Evolutionary conservation across 2,329 filamentous ascomycete species (phyloP).

Genomic region (Aspergillus candidus): DNA sequence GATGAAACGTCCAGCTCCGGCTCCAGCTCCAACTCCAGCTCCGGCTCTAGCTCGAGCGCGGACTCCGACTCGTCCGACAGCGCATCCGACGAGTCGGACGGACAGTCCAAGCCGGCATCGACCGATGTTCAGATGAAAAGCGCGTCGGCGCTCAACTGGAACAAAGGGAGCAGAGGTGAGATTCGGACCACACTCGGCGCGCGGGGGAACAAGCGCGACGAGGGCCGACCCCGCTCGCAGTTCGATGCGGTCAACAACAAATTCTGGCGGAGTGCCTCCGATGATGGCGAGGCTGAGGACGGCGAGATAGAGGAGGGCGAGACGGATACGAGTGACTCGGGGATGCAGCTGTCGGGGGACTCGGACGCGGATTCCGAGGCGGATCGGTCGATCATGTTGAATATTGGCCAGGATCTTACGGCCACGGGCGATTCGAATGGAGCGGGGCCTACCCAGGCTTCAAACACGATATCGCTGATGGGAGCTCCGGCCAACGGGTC

Average conservation of each 20-base stretch:
- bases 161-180: slow-evolving; percentile 36
- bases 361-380: slow-evolving; percentile 33
- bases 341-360: slow-evolving; percentile 19
- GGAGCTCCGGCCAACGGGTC: background rate
- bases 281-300: slow-evolving; percentile 8
- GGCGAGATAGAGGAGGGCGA: slow-evolving; percentile 25
- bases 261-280: slow-evolving; percentile 29
- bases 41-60: slow-evolving; percentile 9
- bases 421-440: slow-evolving; percentile 1
- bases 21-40: slow-evolving; percentile 16
- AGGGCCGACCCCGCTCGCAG: slow-evolving; percentile 15
- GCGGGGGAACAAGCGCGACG: slow-evolving; percentile 15
- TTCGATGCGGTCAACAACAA: slow-evolving; percentile 33
- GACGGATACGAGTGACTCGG: slow-evolving; percentile 17
- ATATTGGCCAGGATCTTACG: slow-evolving; percentile 21
- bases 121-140: slow-evolving; percentile 12
- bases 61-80: slow-evolving; percentile 12
- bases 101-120: slow-evolving; percentile 5
- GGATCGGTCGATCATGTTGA: slow-evolving; percentile 40
- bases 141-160: slow-evolving; percentile 38
- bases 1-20: slow-evolving; percentile 28
- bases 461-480: background rate
- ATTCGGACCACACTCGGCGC: slow-evolving; percentile 39
- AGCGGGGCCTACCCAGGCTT: no score
- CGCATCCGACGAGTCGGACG: slow-evolving; percentile 12